A percentile compares a stretch with the other conserved stretches of the same genome.
Evolutionary conservation across 345 rosid genomes (phyloP).

Genomic region (Erucastrum elatum): DNA sequence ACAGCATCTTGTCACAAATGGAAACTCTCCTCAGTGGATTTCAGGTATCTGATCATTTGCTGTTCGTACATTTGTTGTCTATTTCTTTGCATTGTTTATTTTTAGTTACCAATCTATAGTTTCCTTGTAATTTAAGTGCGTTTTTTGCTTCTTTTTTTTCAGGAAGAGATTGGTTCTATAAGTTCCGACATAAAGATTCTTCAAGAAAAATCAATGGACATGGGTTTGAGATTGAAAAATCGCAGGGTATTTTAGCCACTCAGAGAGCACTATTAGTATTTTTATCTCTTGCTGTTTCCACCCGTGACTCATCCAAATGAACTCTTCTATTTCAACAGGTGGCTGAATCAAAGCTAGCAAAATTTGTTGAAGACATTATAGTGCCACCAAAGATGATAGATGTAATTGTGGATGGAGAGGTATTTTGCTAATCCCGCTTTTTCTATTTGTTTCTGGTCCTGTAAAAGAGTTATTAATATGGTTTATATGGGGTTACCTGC

Average conservation of each 20-base stretch:
- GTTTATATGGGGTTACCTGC: not conserved
- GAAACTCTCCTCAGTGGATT: conserved; percentile 94
- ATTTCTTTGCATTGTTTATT: too few relatives aligned
- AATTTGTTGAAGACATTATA: conserved; percentile 94
- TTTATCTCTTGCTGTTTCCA: conserved; percentile 19
- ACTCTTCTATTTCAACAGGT: conserved; percentile 51
- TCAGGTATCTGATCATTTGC: conserved; percentile 58
- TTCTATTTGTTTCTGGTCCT: conserved; percentile 2
- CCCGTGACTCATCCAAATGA: conserved; percentile 18
- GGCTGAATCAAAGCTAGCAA: conserved; percentile 94
- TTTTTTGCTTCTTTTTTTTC: conserved; percentile 27
- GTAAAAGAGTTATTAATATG: not conserved
- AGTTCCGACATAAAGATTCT: conserved; percentile 96
- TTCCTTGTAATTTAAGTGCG: conserved; percentile 4
- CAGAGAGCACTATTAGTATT: conserved; percentile 4
- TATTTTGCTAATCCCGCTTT: conserved; percentile 33
- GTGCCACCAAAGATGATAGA: conserved; percentile 97
- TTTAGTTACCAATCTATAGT: not conserved
- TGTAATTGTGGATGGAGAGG: conserved; percentile 98
- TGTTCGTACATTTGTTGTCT: not conserved
- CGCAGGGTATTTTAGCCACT: conserved; percentile 69
- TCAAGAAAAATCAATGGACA: conserved; percentile 99
- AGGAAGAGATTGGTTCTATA: conserved; percentile 96
- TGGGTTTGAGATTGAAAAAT: conserved; percentile 96
- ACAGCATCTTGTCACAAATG: conserved; percentile 90